Conservation (phyloP, 331 rosid genomes). For the Acacia pycnantha region DNA sequence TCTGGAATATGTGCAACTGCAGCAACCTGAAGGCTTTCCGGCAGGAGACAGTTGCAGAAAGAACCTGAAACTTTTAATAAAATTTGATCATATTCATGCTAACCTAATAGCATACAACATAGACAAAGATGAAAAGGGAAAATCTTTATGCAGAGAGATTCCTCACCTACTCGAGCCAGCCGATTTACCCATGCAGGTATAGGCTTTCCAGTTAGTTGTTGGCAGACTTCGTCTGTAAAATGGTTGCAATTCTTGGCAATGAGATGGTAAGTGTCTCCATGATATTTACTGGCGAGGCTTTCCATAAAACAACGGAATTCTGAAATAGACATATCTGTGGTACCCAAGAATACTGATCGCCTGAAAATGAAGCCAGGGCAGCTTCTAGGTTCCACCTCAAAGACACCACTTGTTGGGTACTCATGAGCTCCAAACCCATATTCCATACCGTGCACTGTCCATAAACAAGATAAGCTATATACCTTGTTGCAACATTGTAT, state of each 20-base stretch:
- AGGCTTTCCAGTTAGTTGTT: constrained; percentile 78
- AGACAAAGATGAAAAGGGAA: background rate
- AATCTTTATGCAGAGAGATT: constrained; percentile 16
- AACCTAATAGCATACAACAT: background rate
- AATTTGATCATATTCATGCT: constrained; percentile 24
- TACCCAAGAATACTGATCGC: constrained; percentile 76
- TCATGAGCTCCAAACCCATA: constrained; percentile 97
- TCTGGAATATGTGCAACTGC: constrained; percentile 86
- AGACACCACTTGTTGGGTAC: constrained; percentile 83
- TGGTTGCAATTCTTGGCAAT: constrained; percentile 97
- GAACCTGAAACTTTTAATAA: constrained; percentile 70
- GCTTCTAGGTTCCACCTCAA: constrained; percentile 95
- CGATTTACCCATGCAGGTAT: constrained; percentile 98
- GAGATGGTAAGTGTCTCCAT: constrained; percentile 92
- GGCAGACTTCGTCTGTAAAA: constrained; percentile 85
- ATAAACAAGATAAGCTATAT: constrained; percentile 35
- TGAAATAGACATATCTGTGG: constrained; percentile 70
- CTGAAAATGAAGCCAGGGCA: constrained; percentile 97
- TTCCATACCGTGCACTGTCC: constrained; percentile 81
- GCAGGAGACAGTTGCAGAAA: constrained; percentile 94
- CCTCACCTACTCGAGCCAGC: constrained; percentile 85
- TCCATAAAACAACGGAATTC: constrained; percentile 82
- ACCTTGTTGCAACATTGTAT: constrained; percentile 14
- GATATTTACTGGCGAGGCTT: constrained; percentile 70
- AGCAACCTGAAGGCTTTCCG: constrained; percentile 74